Base-by-base conservation (phyloP, 1,139 yeast genomes). In the Scheffersomyces quercinus region DNA sequence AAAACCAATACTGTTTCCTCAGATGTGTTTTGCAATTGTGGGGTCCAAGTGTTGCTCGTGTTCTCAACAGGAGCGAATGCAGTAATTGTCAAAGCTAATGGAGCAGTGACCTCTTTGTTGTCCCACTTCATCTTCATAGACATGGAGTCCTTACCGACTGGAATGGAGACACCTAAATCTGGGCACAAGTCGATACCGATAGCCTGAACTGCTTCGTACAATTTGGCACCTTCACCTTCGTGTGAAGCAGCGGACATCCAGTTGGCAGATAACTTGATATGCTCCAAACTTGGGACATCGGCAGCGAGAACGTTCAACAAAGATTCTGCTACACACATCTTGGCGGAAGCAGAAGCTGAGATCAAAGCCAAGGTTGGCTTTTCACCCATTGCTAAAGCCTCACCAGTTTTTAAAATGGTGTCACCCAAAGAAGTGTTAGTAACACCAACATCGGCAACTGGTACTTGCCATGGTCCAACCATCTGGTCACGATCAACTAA, bases 381-480 rank as follows among this genome's bases (percentile, higher is more conserved):
- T 71, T 95, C 99, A 54, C 99, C 99, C 88, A 90, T 85, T 2
- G 98, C 95, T 73, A 95, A 73, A 9, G 99, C 97, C 71, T 95
- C 99, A 75, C 99, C 99, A 20, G 96, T 85, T 9, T 70, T 56
- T 48, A 85, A 67, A 41, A 87, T 68, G 6, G 77, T 73, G 42
- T 83, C 86, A 55, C 96, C 97, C 43, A 89, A 77, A 2, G 97
- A 88, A 0, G 98, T 85, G 47, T 88, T 85, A 14, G 99, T 91
- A 43, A 93, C 97, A 67, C 97, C 99, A 45, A 90, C 97, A 65
- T 95, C 98, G n/a, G 99, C 95, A 20, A 95, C 99, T 36, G 99
- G 99, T 5, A 87, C 91, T 75, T 95, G 99, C 98, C 99, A 95
- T 60, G 99, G 99, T 37, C 99, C 99, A 48, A 95, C 98, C 86